phyloP scores from a whole-genome alignment of 2,329 filamentous ascomycete genomes.

The Fusarium temperatum region DNA sequence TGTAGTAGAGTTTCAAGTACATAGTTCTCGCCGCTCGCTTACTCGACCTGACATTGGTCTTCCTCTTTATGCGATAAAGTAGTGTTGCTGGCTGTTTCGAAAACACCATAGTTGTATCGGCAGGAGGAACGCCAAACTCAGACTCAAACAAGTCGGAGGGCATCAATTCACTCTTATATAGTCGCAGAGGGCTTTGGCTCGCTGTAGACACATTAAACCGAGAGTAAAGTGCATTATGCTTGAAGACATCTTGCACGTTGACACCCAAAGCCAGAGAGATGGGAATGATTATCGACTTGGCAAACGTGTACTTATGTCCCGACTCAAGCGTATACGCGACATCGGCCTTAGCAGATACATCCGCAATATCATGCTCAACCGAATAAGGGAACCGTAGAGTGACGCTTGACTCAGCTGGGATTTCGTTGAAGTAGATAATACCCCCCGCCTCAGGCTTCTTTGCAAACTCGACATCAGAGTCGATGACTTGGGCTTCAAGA shows the following conservation, averaged over 20 bases:
- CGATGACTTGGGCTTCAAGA: slow-evolving; percentile 63
- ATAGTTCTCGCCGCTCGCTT: slow-evolving; percentile 55
- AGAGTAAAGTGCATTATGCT: slow-evolving; percentile 81
- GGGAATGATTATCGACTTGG: slow-evolving; percentile 67
- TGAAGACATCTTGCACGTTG: slow-evolving; percentile 97
- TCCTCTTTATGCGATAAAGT: slow-evolving; percentile 79
- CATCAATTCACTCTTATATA: slow-evolving; percentile 76
- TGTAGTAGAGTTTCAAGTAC: slow-evolving; percentile 78
- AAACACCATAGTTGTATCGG: slow-evolving; percentile 71
- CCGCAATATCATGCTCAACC: slow-evolving; percentile 77
- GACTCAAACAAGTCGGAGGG: slow-evolving; percentile 76
- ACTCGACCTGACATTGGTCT: slow-evolving; percentile 50
- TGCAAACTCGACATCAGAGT: slow-evolving; percentile 53
- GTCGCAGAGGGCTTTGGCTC: slow-evolving; percentile 75
- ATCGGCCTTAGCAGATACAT: slow-evolving; percentile 79
- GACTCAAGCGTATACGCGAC: slow-evolving; percentile 74
- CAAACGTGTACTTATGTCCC: slow-evolving; percentile 56
- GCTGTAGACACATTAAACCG: slow-evolving; percentile 91
- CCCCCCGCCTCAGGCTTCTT: slow-evolving; percentile 65
- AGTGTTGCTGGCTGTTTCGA: slow-evolving; percentile 83
- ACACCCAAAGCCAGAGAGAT: slow-evolving; percentile 87
- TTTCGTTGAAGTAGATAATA: slow-evolving; percentile 58
- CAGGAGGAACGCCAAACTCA: slow-evolving; percentile 64
- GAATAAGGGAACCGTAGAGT: slow-evolving; percentile 82
- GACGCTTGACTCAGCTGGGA: slow-evolving; percentile 57